Evolutionary conservation across 129 eudicot species (phyloP).

Genomic region (Ambrosia trifida): DNA sequence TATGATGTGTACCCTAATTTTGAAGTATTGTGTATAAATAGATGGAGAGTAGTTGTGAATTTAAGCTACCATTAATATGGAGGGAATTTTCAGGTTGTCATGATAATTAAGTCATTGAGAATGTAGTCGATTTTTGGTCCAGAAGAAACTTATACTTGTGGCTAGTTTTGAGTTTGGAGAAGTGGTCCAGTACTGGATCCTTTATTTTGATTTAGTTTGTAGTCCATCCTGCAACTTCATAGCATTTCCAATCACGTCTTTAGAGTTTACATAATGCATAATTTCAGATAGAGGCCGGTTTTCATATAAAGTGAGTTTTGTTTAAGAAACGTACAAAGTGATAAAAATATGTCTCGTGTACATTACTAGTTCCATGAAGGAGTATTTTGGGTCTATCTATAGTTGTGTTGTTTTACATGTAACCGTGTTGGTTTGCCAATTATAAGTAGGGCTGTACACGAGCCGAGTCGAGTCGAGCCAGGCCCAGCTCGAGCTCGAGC

Average conservation of each 20-base stretch:
- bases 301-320: too few relatives aligned
- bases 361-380: too few relatives aligned
- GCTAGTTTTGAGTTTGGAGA: constrained; percentile 10
- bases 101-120: constrained; percentile 27
- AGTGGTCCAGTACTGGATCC: constrained; percentile 32
- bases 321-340: too few relatives aligned
- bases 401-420: too few relatives aligned
- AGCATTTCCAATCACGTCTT: not conserved
- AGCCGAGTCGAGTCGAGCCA: too few relatives aligned
- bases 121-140: constrained; percentile 17
- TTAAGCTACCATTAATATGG: constrained; percentile 30
- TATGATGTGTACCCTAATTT: constrained; percentile 32
- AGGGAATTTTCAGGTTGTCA: constrained; percentile 31
- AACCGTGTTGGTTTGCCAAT: too few relatives aligned
- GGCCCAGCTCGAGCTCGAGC: too few relatives aligned
- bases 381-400: too few relatives aligned
- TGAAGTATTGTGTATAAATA: constrained; percentile 18
- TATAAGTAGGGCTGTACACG: too few relatives aligned
- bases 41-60: constrained; percentile 30
- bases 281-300: too few relatives aligned
- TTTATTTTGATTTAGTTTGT: constrained; percentile 3
- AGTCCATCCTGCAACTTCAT: not conserved
- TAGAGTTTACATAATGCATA: not conserved
- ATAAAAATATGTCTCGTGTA: too few relatives aligned
- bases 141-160: constrained; percentile 14